A percentile compares a stretch with the other conserved stretches of the same genome.
These are phyloP conservation scores for Penicillium sp. DNA, from an alignment of 2,329 filamentous ascomycete genomes.

Conservation along the genomic window DNA sequence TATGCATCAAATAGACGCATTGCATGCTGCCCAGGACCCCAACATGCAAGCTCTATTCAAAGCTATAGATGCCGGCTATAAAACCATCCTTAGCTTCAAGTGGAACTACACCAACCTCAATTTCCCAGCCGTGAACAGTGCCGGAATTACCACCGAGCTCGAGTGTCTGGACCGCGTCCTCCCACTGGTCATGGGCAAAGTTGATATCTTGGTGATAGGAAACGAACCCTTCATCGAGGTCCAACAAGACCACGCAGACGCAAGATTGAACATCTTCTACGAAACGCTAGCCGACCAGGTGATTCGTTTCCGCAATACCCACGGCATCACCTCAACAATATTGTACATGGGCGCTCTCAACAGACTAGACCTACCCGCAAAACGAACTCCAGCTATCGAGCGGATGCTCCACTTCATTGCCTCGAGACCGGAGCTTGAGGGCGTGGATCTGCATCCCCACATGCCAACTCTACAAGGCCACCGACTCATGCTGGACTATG, in stretches of 20 bases:
- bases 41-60: slow-evolving; percentile 12
- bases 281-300: slow-evolving; percentile 8
- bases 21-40: slow-evolving; percentile 1
- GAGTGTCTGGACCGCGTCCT: slow-evolving; percentile 5
- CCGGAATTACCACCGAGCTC: slow-evolving; percentile 4
- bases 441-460: slow-evolving; percentile 16
- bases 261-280: slow-evolving; percentile 11
- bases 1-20: slow-evolving; percentile 15
- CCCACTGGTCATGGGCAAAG: slow-evolving; percentile 9
- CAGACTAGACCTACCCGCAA: slow-evolving; percentile 13
- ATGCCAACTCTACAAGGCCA: slow-evolving; percentile 9
- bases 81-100: slow-evolving; percentile 14
- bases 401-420: slow-evolving; percentile 12
- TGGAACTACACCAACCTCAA: slow-evolving; percentile 8
- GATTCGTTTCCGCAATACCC: slow-evolving; percentile 6
- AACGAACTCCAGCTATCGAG: slow-evolving; percentile 9
- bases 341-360: slow-evolving; percentile 18
- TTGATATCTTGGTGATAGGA: slow-evolving; percentile 16
- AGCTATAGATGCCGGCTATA: slow-evolving; percentile 11
- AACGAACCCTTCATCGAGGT: slow-evolving; percentile 19
- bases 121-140: slow-evolving; percentile 4
- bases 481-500: slow-evolving; percentile 11
- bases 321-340: not conserved
- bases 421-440: slow-evolving; percentile 10
- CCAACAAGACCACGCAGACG: slow-evolving; percentile 2